Evolutionary conservation across 2,329 filamentous ascomycete genomes (phyloP), one percentile per base, ranked within the genome.

Genomic region (Gaeumannomyces sp.): DNA sequence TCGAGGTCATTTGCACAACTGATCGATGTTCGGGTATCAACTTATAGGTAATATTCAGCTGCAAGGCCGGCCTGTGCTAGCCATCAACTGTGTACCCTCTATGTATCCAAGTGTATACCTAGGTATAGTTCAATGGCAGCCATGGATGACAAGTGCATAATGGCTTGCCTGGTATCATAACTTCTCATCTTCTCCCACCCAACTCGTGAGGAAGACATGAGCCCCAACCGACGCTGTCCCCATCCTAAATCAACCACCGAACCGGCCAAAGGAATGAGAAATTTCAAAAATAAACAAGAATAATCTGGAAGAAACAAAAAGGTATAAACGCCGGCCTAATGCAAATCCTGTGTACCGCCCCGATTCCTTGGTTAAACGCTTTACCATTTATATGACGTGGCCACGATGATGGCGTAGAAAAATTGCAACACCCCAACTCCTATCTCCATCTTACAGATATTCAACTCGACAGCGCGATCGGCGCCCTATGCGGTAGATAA

Each of bases 361-460:
- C 33, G 33, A 2, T 11, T 35, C 33, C 33, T 10, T 35, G 8
- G 33, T 35, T 8, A n/a, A 45, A 16, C 38, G 19, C 8, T 59
- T 38, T 63, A 63, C 62, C 62, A 63, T 59, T 63, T 63, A 45
- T 63, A 63, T n/a, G 62, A 63, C 25, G 62, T 58, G 2, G 53
- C 62, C 56, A 63, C 62, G 6, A 63, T 63, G 22, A 63, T 59
- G 29, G 62, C 53, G 56, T 63, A 63, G 56, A 63, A 59, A 56
- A 63, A 38, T 29, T 63, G 62, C 29, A 63, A 25, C 7, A 63
- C 62, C 13, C 62, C 62, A n/a, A 63, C 62, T 50, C 62, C 62
- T 14, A 63, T 63, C 33, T 63, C 62, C 62, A 63, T 63, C 56
- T 63, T 63, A 16, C 62, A 63, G 28, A 63, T 63, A 35, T 28